phyloP scores from a whole-genome alignment of 192 early-diverging fungal species.

The Backusella tuberculispora region DNA sequence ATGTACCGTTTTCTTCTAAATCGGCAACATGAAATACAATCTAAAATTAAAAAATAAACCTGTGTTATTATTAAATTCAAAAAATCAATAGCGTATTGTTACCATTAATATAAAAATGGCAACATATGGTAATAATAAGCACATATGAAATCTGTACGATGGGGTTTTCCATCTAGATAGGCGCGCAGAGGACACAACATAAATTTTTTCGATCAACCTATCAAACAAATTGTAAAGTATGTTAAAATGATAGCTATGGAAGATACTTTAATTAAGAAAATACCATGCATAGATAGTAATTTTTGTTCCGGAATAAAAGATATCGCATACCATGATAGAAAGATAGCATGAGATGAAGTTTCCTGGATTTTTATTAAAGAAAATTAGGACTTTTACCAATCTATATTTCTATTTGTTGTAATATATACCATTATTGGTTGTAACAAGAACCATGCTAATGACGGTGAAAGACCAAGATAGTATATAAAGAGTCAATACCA shows the following conservation, averaged over 20 bases:
- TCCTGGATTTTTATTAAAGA: not conserved
- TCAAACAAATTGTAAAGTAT: not conserved
- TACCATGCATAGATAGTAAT: conserved; percentile 49
- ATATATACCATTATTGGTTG: conserved; percentile 48
- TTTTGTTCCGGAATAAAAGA: conserved; percentile 51
- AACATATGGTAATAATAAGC: conserved; percentile 35
- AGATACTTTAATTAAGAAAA: not conserved
- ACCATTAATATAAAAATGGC: conserved; percentile 43
- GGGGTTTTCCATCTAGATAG: conserved; percentile 29
- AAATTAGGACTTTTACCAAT: not conserved
- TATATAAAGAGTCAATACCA: conserved; percentile 47
- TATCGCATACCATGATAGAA: conserved; percentile 47
- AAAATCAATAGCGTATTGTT: not conserved
- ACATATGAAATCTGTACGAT: conserved; percentile 35
- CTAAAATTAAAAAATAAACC: conserved; percentile 22
- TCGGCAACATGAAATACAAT: conserved; percentile 32
- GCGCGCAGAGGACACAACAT: conserved; percentile 32
- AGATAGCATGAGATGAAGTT: conserved; percentile 45
- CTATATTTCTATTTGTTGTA: not conserved
- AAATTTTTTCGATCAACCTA: conserved; percentile 43
- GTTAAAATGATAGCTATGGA: not conserved
- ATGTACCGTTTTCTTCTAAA: conserved; percentile 27
- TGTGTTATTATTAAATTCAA: not conserved
- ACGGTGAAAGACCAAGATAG: conserved; percentile 52
- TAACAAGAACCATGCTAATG: conserved; percentile 40